Evolutionary conservation across 345 rosid species (phyloP).

Genomic region (Bruguiera sexangula): DNA sequence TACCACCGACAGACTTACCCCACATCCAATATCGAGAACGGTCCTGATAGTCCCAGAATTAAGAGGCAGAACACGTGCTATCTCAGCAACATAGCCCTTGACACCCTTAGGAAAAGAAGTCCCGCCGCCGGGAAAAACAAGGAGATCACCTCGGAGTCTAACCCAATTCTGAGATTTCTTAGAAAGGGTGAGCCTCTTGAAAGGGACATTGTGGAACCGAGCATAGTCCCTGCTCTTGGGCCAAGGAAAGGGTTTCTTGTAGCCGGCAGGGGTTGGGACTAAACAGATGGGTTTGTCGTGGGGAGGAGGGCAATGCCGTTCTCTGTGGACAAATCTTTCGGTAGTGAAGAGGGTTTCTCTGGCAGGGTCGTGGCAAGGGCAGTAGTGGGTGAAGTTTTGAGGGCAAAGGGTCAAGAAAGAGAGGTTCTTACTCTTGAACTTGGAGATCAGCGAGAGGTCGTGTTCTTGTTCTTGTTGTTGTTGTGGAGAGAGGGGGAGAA

Average conservation of each 20-base stretch:
- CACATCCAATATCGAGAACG: slow-evolving; percentile 67
- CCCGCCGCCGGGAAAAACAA: slow-evolving; percentile 72
- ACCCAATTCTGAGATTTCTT: slow-evolving; percentile 74
- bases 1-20: slow-evolving; percentile 37
- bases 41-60: slow-evolving; percentile 56
- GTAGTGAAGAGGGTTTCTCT: slow-evolving; percentile 31
- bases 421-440: background rate
- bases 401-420: slow-evolving; percentile 40
- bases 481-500: slow-evolving; percentile 23
- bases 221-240: slow-evolving; percentile 52
- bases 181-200: slow-evolving; percentile 36
- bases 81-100: slow-evolving; percentile 52
- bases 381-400: slow-evolving; percentile 50
- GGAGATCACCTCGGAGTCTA: slow-evolving; percentile 39
- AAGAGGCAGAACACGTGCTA: slow-evolving; percentile 42
- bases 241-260: slow-evolving; percentile 54
- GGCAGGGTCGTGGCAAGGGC: slow-evolving; percentile 58
- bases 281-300: slow-evolving; percentile 41
- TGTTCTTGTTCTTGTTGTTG: slow-evolving; percentile 2
- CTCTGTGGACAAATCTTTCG: slow-evolving; percentile 42
- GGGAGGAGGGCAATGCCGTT: slow-evolving; percentile 55
- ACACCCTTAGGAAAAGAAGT: slow-evolving; percentile 64
- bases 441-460: background rate
- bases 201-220: slow-evolving; percentile 64
- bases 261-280: slow-evolving; percentile 56